Conservation (phyloP, 2,329 filamentous ascomycete genomes). For the Fusarium dimerum region DNA sequence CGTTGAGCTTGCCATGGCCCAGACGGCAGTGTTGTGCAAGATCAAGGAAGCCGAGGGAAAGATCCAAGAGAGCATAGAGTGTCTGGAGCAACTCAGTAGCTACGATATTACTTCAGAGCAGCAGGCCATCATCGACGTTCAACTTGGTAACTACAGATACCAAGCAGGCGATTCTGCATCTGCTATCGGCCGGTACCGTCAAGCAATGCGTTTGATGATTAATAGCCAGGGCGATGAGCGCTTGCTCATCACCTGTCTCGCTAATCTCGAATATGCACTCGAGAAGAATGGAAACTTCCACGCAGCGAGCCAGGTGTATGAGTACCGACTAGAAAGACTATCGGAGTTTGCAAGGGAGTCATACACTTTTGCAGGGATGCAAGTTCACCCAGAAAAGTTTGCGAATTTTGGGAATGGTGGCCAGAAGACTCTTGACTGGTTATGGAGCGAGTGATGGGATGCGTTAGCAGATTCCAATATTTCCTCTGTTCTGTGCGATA, state of each 20-base stretch:
- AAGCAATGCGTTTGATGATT: slow-evolving; percentile 31
- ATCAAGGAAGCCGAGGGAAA: slow-evolving; percentile 32
- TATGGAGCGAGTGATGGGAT: slow-evolving; percentile 18
- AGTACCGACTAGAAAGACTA: slow-evolving; percentile 32
- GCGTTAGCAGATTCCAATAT: not conserved
- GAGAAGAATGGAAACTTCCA: slow-evolving; percentile 22
- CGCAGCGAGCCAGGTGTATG: slow-evolving; percentile 29
- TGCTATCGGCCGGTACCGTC: slow-evolving; percentile 32
- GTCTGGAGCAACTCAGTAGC: slow-evolving; percentile 30
- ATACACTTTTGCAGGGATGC: slow-evolving; percentile 21
- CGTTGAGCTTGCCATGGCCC: slow-evolving; percentile 33
- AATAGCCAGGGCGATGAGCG: slow-evolving; percentile 33
- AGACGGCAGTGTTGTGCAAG: slow-evolving; percentile 32
- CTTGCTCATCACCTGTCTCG: slow-evolving; percentile 34
- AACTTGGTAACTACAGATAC: slow-evolving; percentile 36
- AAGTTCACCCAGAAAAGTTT: slow-evolving; percentile 17
- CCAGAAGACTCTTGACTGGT: slow-evolving; percentile 25
- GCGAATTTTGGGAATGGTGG: slow-evolving; percentile 14
- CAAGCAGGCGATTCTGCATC: slow-evolving; percentile 28
- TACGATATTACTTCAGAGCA: slow-evolving; percentile 34
- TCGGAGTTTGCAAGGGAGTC: slow-evolving; percentile 33
- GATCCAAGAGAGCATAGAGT: slow-evolving; percentile 32
- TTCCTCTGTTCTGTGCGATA: not conserved
- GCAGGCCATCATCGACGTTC: slow-evolving; percentile 33
- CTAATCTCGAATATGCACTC: slow-evolving; percentile 35